A percentile compares a stretch with the other conserved stretches of the same genome.
Conservation (phyloP, 306 rosid genomes). For the Biancaea sappan region DNA sequence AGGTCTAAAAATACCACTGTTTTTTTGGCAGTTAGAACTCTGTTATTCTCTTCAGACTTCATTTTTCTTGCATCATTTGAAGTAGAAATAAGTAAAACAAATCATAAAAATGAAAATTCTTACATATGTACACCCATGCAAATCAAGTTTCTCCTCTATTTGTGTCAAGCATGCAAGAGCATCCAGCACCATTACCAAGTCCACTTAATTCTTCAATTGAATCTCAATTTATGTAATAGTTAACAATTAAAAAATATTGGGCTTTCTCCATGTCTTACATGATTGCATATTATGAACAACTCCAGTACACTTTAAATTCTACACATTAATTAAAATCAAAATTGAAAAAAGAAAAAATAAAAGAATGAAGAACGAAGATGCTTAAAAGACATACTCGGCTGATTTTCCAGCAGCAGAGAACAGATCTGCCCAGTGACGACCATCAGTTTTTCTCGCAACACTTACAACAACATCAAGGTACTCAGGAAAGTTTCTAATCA, state of each 20-base stretch:
- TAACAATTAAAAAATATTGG: neutral
- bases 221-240: neutral
- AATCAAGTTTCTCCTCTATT: neutral
- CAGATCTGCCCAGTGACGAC: constrained; percentile 98
- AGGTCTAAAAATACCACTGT: neutral
- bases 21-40: neutral
- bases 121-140: neutral
- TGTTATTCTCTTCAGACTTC: neutral
- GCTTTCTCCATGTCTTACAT: neutral
- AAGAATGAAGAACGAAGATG: constrained; percentile 18
- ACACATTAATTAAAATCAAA: constrained; percentile 12
- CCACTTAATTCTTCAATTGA: constrained; percentile 6
- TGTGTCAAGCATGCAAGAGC: neutral
- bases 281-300: neutral
- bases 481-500: constrained; percentile 85
- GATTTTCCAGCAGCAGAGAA: constrained; percentile 97
- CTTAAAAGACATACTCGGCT: constrained; percentile 68
- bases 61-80: neutral
- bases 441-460: constrained; percentile 99
- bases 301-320: neutral
- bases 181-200: constrained; percentile 17
- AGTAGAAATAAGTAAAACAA: neutral
- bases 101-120: neutral
- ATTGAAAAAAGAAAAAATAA: constrained; percentile 30
- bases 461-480: constrained; percentile 96